Conservation (phyloP, 2,329 filamentous ascomycete genomes). For the Harringtonia lauricola region DNA sequence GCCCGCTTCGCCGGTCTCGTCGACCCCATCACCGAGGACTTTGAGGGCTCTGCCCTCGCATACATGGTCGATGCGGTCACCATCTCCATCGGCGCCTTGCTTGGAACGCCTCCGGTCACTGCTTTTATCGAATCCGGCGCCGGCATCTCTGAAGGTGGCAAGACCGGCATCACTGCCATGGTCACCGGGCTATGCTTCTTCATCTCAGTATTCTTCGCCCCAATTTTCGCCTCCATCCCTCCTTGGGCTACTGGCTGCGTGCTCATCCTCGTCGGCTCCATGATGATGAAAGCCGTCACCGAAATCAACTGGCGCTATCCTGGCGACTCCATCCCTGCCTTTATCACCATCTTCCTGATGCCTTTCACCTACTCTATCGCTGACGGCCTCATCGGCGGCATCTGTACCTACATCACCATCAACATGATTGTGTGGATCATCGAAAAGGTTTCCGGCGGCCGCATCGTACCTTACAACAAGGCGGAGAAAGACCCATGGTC, state of each 20-base stretch:
- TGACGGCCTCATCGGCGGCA: conserved; percentile 57
- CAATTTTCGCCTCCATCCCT: conserved; percentile 64
- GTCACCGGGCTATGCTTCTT: conserved; percentile 59
- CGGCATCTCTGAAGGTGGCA: conserved; percentile 65
- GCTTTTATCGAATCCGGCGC: conserved; percentile 66
- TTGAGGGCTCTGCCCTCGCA: conserved; percentile 71
- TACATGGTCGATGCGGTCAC: conserved; percentile 61
- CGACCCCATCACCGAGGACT: conserved; percentile 58
- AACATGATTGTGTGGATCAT: conserved; percentile 33
- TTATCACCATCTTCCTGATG: conserved; percentile 63
- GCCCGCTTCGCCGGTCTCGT: conserved; percentile 55
- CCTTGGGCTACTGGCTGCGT: conserved; percentile 69
- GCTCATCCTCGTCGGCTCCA: conserved; percentile 57
- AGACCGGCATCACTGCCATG: conserved; percentile 61
- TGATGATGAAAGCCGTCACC: conserved; percentile 66
- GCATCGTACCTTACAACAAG: conserved; percentile 36
- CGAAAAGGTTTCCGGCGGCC: conserved; percentile 29
- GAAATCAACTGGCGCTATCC: conserved; percentile 68
- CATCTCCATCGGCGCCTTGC: conserved; percentile 58
- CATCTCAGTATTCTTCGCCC: conserved; percentile 61
- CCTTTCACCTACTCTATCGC: conserved; percentile 70
- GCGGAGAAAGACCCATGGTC: conserved; percentile 44
- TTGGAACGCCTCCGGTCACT: conserved; percentile 60
- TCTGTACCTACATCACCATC: conserved; percentile 42
- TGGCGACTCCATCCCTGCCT: conserved; percentile 63